Base-by-base conservation (phyloP, 1,284 basidiomycete genomes). In the Naganishia cerealis region DNA sequence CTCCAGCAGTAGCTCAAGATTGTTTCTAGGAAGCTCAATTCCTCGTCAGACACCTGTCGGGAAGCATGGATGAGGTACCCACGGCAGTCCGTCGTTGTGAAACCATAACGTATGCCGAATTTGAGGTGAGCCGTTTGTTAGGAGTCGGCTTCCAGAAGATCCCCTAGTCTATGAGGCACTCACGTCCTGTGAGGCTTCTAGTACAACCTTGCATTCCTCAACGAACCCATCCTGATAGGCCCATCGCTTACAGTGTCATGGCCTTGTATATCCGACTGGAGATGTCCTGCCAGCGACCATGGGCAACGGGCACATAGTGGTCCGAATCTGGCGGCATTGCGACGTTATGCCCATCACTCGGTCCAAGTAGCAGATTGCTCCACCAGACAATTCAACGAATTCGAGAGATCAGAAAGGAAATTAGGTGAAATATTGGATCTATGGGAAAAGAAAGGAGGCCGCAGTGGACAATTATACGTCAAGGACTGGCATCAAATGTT, bases 401-500 rank as follows among this genome's bases (percentile, higher is more conserved):
- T 81, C 57, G 74, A 75, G 48, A 73, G 80, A 4, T 67, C 70
- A 0, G 79, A 81, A 66, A 70, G 75, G n/a, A 72, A 72, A 0
- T 73, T 84, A 1, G 70, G 71, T 4, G 76, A 81, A 1, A 79
- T 84, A 1, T 68, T 83, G 1, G 77, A 79, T 29, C 58, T 77
- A 0, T 84, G 83, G 83, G 72, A 75, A 36, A 36, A 24, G 0
- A 65, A 55, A 13, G 58, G 71, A 0, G 71, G 71, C 9, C 24
- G 33, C 15, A 43, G 46, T 24, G 26, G 48, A 5, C 40, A 39
- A n/a, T 68, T 83, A 12, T 86, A 86, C 75, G 81, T 85, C 66
- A 86, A 85, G 70, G 85, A 86, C 71, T 86, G 85, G 85, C 85
- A 86, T 75, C 73, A 85, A 0, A 76, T 84, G 12, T 72, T 75